A percentile compares a stretch with the other conserved stretches of the same genome.
Conservation (phyloP, 2,329 filamentous ascomycete species). For the Exophiala mesophila region DNA sequence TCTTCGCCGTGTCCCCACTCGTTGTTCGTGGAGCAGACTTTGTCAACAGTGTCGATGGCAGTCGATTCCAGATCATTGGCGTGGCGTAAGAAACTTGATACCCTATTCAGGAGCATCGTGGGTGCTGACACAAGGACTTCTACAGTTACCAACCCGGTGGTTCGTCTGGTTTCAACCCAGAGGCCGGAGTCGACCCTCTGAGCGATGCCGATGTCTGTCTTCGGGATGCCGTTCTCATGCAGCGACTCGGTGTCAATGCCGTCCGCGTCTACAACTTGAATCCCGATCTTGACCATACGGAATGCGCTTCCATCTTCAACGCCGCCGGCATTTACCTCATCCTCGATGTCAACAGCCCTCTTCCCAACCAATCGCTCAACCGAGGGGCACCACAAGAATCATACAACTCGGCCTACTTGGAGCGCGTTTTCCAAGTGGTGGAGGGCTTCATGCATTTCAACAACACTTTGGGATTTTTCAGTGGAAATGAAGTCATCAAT, state of each 20-base stretch:
- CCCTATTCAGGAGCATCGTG: conserved; percentile 1
- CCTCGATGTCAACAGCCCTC: conserved; percentile 60
- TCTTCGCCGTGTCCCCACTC: conserved; percentile 51
- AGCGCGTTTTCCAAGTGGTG: conserved; percentile 57
- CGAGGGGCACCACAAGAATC: conserved; percentile 50
- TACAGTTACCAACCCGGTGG: conserved; percentile 59
- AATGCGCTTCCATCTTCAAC: conserved; percentile 62
- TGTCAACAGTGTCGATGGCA: conserved; percentile 53
- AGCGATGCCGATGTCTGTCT: conserved; percentile 55
- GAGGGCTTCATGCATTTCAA: conserved; percentile 64
- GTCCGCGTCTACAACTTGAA: conserved; percentile 63
- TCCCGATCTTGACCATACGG: conserved; percentile 55
- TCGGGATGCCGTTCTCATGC: conserved; percentile 60
- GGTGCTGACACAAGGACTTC: conserved; percentile 11
- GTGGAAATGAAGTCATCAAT: conserved; percentile 65
- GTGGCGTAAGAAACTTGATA: conserved; percentile 47
- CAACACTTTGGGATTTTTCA: conserved; percentile 63
- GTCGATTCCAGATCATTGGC: conserved; percentile 59
- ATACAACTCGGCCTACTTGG: conserved; percentile 53
- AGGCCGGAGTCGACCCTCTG: conserved; percentile 49
- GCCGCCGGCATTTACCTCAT: conserved; percentile 62
- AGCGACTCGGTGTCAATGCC: conserved; percentile 59
- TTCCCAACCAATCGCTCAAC: conserved; percentile 53
- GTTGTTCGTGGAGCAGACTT: conserved; percentile 57
- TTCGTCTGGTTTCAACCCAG: conserved; percentile 51